A percentile compares a stretch with the other conserved stretches of the same genome.
These are phyloP conservation scores for Calonectria hawksworthii DNA, from an alignment of 2,329 filamentous ascomycete species.

Conservation along the genomic window DNA sequence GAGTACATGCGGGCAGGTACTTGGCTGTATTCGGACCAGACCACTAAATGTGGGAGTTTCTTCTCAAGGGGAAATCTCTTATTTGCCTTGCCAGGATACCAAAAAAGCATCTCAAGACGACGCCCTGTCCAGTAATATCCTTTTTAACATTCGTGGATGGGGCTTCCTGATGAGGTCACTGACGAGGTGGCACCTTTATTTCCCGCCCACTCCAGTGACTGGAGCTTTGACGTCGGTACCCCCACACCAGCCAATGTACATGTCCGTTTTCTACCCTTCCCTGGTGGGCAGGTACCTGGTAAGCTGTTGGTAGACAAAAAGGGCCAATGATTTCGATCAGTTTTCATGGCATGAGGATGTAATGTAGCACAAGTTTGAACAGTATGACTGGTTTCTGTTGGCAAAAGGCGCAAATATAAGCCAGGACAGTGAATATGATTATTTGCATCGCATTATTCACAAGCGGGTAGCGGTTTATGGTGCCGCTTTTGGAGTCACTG, in stretches of 20 bases:
- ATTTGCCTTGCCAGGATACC: background rate
- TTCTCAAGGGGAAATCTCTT: too few species aligned
- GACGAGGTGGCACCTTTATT: slow-evolving; percentile 15
- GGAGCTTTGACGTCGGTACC: slow-evolving; percentile 10
- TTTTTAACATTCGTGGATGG: slow-evolving; percentile 12
- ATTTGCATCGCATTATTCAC: background rate
- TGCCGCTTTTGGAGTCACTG: background rate
- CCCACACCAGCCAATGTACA: background rate
- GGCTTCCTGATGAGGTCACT: slow-evolving; percentile 12
- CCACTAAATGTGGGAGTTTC: background rate
- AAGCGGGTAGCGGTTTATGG: background rate
- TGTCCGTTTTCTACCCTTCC: background rate
- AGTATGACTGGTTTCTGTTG: background rate
- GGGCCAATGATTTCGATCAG: background rate
- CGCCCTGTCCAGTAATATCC: slow-evolving; percentile 6
- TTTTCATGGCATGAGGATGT: background rate
- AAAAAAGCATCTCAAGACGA: background rate
- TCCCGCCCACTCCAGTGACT: slow-evolving; percentile 3
- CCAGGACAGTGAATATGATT: background rate
- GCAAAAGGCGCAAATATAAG: background rate
- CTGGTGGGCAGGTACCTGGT: background rate
- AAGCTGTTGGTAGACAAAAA: background rate
- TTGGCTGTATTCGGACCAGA: background rate
- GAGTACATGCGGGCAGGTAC: background rate
- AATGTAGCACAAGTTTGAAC: background rate